Conservation (phyloP, 73 alveolate species). For the Breviolum minutum region DNA sequence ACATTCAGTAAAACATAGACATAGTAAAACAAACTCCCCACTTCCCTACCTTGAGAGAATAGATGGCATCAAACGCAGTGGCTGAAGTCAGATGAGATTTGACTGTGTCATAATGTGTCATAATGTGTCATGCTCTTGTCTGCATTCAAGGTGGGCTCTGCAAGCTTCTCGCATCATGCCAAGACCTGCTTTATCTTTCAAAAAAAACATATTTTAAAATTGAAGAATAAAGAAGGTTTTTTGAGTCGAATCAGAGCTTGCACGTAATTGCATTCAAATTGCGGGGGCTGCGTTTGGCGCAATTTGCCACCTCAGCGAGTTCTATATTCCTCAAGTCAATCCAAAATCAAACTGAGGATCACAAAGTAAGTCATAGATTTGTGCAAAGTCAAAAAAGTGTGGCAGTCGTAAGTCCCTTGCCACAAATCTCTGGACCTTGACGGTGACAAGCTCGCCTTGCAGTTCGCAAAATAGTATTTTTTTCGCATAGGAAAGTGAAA, state of each 20-base stretch:
- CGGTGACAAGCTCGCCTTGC: slow-evolving; percentile 25
- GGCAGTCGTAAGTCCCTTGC: not conserved
- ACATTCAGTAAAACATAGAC: not conserved
- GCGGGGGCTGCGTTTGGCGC: not conserved
- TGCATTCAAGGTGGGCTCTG: no score
- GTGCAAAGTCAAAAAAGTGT: no score
- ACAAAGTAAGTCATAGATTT: not conserved
- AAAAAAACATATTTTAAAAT: no score
- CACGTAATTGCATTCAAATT: not conserved
- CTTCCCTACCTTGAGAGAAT: not conserved
- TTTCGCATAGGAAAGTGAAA: no score
- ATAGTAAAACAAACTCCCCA: not conserved
- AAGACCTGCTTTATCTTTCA: no score
- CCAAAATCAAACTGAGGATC: not conserved
- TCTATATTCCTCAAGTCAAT: not conserved
- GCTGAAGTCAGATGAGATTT: not conserved
- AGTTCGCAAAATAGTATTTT: not conserved
- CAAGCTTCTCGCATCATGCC: no score
- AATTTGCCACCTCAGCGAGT: not conserved
- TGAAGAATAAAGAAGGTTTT: no score
- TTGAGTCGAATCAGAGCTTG: no score
- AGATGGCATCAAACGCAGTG: not conserved
- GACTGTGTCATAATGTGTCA: not conserved
- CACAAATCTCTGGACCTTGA: not conserved
- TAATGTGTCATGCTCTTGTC: not conserved